Conservation (phyloP, 1,284 basidiomycete species). For the Pascua guehoae region DNA sequence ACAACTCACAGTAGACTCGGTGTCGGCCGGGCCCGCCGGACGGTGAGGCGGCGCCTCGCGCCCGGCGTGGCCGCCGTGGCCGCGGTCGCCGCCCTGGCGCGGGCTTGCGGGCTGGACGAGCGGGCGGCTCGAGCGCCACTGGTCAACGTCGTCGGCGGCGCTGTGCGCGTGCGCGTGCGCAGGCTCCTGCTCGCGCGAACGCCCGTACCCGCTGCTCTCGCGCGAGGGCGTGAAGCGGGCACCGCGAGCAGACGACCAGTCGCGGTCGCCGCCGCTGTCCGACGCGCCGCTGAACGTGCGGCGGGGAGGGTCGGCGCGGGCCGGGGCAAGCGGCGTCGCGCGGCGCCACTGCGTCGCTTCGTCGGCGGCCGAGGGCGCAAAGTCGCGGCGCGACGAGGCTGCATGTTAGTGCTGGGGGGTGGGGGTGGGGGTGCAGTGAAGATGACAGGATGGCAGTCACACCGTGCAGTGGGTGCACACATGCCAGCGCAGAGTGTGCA, state of each 20-base stretch:
- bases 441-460: not conserved
- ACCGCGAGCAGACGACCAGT: slow-evolving; percentile 51
- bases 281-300: slow-evolving; percentile 30
- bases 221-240: slow-evolving; percentile 49
- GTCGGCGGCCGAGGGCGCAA: slow-evolving; percentile 50
- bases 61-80: slow-evolving; percentile 10
- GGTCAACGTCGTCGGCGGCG: slow-evolving; percentile 51
- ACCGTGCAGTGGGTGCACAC: not conserved
- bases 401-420: not conserved
- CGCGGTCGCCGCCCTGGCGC: not conserved
- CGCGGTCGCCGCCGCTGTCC: slow-evolving; percentile 37
- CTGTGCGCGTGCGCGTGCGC: slow-evolving; percentile 14
- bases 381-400: slow-evolving; percentile 27
- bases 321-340: slow-evolving; percentile 65
- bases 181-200: slow-evolving; percentile 12
- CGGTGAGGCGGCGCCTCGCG: slow-evolving; percentile 36
- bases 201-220: slow-evolving; percentile 36
- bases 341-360: slow-evolving; percentile 71
- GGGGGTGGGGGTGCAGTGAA: slow-evolving; percentile 7
- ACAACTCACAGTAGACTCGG: slow-evolving; percentile 58
- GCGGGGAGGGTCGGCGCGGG: slow-evolving; percentile 21
- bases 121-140: slow-evolving; percentile 53
- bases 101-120: slow-evolving; percentile 22
- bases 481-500: not conserved
- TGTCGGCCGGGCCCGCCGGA: slow-evolving; percentile 54